Evolutionary conservation across 1,284 basidiomycete genomes (phyloP), one percentile per base, ranked within the genome.

Genomic region (Puccinia horiana): DNA sequence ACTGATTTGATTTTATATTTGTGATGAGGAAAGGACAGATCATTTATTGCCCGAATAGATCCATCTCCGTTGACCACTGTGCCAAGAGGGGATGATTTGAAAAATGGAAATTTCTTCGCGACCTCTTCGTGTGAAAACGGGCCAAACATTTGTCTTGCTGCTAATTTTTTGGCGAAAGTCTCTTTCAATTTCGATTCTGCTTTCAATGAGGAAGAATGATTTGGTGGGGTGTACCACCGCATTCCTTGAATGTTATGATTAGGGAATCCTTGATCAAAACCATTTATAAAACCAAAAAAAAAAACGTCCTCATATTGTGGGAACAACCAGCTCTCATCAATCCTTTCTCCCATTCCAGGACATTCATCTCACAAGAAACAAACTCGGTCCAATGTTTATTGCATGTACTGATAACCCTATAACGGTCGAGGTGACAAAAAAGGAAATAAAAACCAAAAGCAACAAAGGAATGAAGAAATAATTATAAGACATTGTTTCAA

Each of bases 241-340:
- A 56, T 5, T 2, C 49, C 56, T 12, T 23, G n/a, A 0, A 32
- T 11, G 16, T 5, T 23, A 18, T 75, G 73, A 4, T 54, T 23
- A 16, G 73, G 73, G 20, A 75, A 56, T 5, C 73, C 73, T 40
- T 56, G 56, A n/a, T 40, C 23, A n/a, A 75, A 75, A 26, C 73
- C 73, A 14, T 56, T 32, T 4, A 1, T 23, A 12, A 75, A 58
- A 1, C 73, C 73, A n/a, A n/a, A n/a, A 8, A 20, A 5, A 35
- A 75, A 2, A 9, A 75, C 23, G 40, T 75, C 32, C 1, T 18
- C 14, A 32, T 29, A 23, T 26, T 75, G 23, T 18, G 14, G 5
- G 0, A 37, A 6, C 6, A 75, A 3, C 52, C 52, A 1, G 73
- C 52, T 23, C 26, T 16, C 12, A 1, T 12, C 11, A 75, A n/a